Percentiles rank a stretch among this genome's conserved stretches.
Evolutionary conservation across 176 grass and related monocot genomes (phyloP).

Genomic region (Chrysopogon serrulatus): DNA sequence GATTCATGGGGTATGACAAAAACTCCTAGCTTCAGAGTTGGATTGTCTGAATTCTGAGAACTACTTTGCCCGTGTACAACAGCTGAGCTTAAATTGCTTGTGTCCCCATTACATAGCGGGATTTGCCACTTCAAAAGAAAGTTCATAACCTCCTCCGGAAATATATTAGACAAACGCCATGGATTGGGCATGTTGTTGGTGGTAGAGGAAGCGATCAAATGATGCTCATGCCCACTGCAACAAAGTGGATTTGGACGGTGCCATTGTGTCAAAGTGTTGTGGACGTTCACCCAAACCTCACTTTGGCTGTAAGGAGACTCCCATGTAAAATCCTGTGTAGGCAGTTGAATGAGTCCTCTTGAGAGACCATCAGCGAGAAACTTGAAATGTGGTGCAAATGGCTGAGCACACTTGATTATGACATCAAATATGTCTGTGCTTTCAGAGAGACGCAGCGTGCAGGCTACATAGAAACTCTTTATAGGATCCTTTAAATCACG

Average conservation of each 20-base stretch:
- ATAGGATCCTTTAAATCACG: not conserved
- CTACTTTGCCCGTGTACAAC: not conserved
- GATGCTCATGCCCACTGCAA: not conserved
- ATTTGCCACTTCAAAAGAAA: not conserved
- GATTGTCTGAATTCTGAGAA: not conserved
- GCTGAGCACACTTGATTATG: not conserved
- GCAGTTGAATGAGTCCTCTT: not conserved
- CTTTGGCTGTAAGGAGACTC: not conserved
- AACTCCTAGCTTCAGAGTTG: not conserved
- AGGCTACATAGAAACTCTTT: not conserved
- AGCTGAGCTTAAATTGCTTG: not conserved
- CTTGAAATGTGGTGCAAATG: not conserved
- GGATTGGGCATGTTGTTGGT: not conserved
- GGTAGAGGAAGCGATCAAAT: not conserved
- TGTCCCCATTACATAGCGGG: not conserved
- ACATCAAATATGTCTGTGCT: constrained; percentile 3
- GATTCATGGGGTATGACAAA: not conserved
- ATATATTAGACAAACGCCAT: not conserved
- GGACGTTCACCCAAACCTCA: constrained; percentile 8
- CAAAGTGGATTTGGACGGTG: constrained; percentile 9
- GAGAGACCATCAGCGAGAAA: not conserved
- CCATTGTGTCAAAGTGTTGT: not conserved
- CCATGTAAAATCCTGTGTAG: constrained; percentile 10
- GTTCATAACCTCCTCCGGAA: not conserved
- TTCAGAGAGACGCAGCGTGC: constrained; percentile 6